Evolutionary conservation across 768 basidiomycete genomes (phyloP).

Genomic region (Gymnopilus dilepis): DNA sequence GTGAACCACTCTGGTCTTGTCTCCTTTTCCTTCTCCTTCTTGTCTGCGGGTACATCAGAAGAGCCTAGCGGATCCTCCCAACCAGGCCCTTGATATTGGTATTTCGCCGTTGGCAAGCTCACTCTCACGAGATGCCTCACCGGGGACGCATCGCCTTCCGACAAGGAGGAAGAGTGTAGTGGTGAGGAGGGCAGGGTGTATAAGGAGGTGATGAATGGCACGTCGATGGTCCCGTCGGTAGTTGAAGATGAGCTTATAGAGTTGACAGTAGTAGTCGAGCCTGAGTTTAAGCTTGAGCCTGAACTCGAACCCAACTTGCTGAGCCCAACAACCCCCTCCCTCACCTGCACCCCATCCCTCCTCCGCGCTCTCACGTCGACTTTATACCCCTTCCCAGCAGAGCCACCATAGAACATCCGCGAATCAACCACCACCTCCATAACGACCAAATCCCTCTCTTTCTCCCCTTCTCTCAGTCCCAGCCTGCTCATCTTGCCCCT

Average conservation of each 20-base stretch:
- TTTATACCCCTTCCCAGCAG: slow-evolving; percentile 33
- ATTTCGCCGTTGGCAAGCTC: slow-evolving; percentile 83
- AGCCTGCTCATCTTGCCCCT: slow-evolving; percentile 35
- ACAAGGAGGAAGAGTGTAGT: slow-evolving; percentile 70
- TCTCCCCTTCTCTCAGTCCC: slow-evolving; percentile 62
- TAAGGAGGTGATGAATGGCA: slow-evolving; percentile 64
- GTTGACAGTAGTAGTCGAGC: background rate
- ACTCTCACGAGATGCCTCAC: slow-evolving; percentile 81
- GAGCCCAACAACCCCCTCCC: background rate
- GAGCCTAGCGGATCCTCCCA: slow-evolving; percentile 46
- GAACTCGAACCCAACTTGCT: slow-evolving; percentile 9
- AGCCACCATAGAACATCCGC: slow-evolving; percentile 66
- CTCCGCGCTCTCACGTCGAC: slow-evolving; percentile 25
- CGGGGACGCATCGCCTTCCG: slow-evolving; percentile 36
- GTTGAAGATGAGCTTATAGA: background rate
- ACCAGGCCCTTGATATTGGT: slow-evolving; percentile 67
- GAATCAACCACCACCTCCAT: slow-evolving; percentile 84
- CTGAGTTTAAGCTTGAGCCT: background rate
- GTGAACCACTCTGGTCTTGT: slow-evolving; percentile 27
- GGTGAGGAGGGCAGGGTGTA: slow-evolving; percentile 85
- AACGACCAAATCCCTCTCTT: slow-evolving; percentile 70
- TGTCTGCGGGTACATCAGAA: slow-evolving; percentile 17
- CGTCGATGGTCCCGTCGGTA: slow-evolving; percentile 28
- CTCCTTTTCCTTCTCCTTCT: slow-evolving; percentile 32
- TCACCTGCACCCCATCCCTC: slow-evolving; percentile 13